Base-by-base conservation (phyloP, 495 filamentous ascomycete species). In the Friedmanniomyces simplex region DNA sequence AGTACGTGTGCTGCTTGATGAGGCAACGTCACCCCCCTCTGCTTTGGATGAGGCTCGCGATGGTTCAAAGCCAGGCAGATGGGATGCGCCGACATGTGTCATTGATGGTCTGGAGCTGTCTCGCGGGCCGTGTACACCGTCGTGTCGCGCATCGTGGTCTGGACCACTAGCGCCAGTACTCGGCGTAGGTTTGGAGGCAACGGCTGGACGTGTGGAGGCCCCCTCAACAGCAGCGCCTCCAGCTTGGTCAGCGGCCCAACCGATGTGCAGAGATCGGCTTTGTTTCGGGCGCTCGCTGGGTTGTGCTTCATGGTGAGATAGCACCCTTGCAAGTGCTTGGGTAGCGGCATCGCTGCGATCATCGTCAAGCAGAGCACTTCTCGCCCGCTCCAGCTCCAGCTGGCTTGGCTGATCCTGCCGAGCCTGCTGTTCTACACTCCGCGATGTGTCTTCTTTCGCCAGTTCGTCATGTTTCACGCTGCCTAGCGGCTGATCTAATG, bases 41-140 rank as follows among this genome's bases (percentile, higher is more conserved):
- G 79, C 74, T 14, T 34, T 53, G 2, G 84, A 86, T 6, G 84
- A 85, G n/a, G 79, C 79, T 46, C 82, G 71, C 0, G 84, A 85
- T 13, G 74, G 71, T 21, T 67, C 70, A 50, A 68, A 74, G 1
- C 70, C 73, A 7, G 76, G 71, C 6, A 76, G 64, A 60, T 77
- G 72, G 14, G 81, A 75, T 30, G 74, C 72, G 52, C 74, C 79
- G 47, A 85, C 79, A 21, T 68, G 66, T 0, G 66, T 36, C 50
- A 72, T 52, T 26, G 65, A 57, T 13, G 69, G 70, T 18, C 68
- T 58, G 6, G 22, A 24, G 7, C n/a, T 30, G 1, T 55, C 53
- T 28, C 39, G 53, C 28, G 37, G 3, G 18, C 41, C 34, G 4
- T 16, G 46, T 16, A 49, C 46, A 8, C 22, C 22, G 6, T 22